These are phyloP conservation scores for Leishmania arabica DNA, from an alignment of 208 protist species.

Conservation along the genomic window DNA sequence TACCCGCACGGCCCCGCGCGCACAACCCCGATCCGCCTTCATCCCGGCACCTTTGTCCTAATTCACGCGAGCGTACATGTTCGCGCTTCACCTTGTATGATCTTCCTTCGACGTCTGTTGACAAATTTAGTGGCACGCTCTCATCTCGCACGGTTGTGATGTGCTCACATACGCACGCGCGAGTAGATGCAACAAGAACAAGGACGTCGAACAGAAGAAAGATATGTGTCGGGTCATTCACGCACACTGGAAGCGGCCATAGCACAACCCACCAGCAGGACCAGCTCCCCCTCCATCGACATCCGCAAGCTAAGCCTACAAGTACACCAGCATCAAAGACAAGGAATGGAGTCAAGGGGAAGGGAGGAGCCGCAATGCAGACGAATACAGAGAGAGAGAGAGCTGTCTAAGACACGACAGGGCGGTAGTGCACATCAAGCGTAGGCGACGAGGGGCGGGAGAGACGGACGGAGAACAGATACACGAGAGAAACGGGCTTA, in stretches of 20 bases:
- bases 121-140: no score
- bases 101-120: no score
- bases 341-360: neutral
- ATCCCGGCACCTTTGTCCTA: neutral
- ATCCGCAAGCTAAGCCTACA: neutral
- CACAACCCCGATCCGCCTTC: neutral
- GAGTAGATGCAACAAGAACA: neutral
- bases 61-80: neutral
- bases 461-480: neutral
- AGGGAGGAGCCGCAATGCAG: neutral
- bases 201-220: neutral
- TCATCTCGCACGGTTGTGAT: no score
- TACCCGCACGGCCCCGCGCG: neutral
- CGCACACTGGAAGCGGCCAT: neutral
- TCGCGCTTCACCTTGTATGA: no score
- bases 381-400: neutral
- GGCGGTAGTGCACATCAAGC: neutral
- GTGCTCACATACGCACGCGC: neutral
- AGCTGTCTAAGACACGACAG: neutral
- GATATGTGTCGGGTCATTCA: neutral
- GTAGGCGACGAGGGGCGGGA: neutral
- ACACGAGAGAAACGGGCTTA: neutral
- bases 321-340: neutral
- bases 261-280: neutral
- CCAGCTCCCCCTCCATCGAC: neutral